A percentile compares a stretch with the other conserved stretches of the same genome.
phyloP scores from a whole-genome alignment of 139 green algal species.

The Chlamydomonas schloesseri region DNA sequence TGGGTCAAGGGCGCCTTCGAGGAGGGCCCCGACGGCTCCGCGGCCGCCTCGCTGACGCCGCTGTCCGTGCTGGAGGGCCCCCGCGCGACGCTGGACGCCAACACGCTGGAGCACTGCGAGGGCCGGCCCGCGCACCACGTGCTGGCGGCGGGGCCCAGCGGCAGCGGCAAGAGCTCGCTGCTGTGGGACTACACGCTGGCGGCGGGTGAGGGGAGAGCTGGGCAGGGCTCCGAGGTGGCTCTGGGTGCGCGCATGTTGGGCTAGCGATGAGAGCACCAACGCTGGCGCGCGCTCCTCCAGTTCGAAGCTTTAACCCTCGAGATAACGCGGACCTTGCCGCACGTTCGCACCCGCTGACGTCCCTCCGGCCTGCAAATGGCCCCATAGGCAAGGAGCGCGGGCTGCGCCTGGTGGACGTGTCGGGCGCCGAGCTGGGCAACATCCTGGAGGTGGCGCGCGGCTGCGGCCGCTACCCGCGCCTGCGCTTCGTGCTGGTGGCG shows the following conservation, averaged over 20 bases:
- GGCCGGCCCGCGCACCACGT: slow-evolving; percentile 58
- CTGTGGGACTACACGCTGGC: slow-evolving; percentile 67
- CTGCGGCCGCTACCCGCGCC: slow-evolving; percentile 57
- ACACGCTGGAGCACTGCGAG: slow-evolving; percentile 59
- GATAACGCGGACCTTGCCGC: too few relatives aligned
- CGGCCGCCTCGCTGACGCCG: neutral
- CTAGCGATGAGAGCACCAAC: neutral
- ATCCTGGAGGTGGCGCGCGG: slow-evolving; percentile 64
- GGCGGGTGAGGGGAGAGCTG: slow-evolving; percentile 20
- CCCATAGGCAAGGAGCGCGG: slow-evolving; percentile 57
- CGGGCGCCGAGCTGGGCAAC: slow-evolving; percentile 30
- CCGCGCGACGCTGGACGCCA: slow-evolving; percentile 47
- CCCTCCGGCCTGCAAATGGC: too few relatives aligned
- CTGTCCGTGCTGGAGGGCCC: slow-evolving; percentile 38
- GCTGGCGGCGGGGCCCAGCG: slow-evolving; percentile 56
- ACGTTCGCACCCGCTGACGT: too few relatives aligned
- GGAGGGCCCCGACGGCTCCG: slow-evolving; percentile 50
- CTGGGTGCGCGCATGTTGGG: neutral
- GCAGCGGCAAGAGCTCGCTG: slow-evolving; percentile 68
- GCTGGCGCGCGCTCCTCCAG: too few relatives aligned
- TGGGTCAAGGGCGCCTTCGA: slow-evolving; percentile 72
- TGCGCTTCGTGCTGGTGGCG: slow-evolving; percentile 61
- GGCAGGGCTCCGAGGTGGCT: too few relatives aligned
- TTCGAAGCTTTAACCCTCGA: too few relatives aligned
- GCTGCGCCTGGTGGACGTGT: slow-evolving; percentile 66